Conservation (phyloP, 1,284 basidiomycete species). For the Schizopora paradoxa region DNA sequence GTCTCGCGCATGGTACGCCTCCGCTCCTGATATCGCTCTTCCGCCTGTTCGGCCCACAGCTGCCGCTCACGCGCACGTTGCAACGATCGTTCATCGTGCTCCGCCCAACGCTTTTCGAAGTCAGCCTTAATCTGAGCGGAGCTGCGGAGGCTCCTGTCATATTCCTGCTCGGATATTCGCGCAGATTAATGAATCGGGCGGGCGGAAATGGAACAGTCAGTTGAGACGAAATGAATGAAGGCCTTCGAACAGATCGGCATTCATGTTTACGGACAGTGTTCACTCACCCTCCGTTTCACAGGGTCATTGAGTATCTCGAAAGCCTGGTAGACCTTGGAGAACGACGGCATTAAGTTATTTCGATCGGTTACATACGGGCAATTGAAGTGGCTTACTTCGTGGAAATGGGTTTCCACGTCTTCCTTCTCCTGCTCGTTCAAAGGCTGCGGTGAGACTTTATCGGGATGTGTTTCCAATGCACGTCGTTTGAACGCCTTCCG, state of each 20-base stretch:
- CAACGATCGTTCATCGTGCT: slow-evolving; percentile 35
- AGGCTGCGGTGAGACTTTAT: no score
- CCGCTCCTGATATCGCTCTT: slow-evolving; percentile 41
- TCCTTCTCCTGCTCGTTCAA: slow-evolving; percentile 21
- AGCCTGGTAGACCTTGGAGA: slow-evolving; percentile 45
- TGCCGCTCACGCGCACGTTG: slow-evolving; percentile 51
- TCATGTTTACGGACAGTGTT: neutral
- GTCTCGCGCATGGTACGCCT: slow-evolving; percentile 34
- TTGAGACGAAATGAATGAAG: neutral
- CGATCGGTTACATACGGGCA: neutral
- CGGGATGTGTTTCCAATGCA: slow-evolving; percentile 25
- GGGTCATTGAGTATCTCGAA: slow-evolving; percentile 52
- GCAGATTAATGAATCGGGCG: neutral
- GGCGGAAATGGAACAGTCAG: no score
- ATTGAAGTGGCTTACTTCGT: slow-evolving; percentile 13
- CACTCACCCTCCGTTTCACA: slow-evolving; percentile 49
- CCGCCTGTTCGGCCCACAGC: slow-evolving; percentile 52
- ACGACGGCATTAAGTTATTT: neutral
- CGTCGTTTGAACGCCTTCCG: slow-evolving; percentile 24
- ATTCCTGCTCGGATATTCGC: slow-evolving; percentile 37
- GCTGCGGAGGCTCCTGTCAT: slow-evolving; percentile 36
- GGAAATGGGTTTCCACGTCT: slow-evolving; percentile 22
- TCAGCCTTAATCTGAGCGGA: slow-evolving; percentile 27
- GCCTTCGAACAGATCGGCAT: neutral
- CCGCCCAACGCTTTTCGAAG: slow-evolving; percentile 29